Conservation (phyloP, 495 filamentous ascomycete species). For the Durotheca rogersii region DNA sequence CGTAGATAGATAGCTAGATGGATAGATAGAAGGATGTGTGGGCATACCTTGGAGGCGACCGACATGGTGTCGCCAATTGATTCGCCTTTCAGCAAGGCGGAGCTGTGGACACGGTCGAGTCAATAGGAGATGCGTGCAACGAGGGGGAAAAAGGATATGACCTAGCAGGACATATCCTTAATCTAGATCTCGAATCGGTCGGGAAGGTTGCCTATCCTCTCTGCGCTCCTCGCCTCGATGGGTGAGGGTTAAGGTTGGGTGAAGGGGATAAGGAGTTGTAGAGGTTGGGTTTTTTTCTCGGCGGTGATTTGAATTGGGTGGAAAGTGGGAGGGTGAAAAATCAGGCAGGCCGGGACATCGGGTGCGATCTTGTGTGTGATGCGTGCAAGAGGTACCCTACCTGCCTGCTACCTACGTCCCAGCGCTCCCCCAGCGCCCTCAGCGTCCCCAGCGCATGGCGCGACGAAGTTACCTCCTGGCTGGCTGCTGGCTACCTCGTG, state of each 20-base stretch:
- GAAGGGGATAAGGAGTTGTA: no score
- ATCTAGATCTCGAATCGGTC: conserved; percentile 15
- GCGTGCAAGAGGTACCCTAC: no score
- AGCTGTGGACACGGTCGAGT: conserved; percentile 35
- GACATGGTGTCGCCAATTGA: conserved; percentile 58
- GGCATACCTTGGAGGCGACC: conserved; percentile 61
- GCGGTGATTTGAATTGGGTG: conserved; percentile 9
- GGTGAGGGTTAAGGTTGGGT: background rate
- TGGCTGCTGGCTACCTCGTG: no score
- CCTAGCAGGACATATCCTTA: conserved; percentile 38
- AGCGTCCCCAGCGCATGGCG: no score
- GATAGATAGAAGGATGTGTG: no score
- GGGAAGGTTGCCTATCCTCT: conserved; percentile 1
- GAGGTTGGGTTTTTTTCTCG: conserved; percentile 8
- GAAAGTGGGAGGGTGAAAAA: conserved; percentile 6
- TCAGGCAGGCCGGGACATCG: no score
- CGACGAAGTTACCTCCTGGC: no score
- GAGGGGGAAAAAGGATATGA: conserved; percentile 34
- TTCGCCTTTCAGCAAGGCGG: conserved; percentile 52
- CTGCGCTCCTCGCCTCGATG: no score
- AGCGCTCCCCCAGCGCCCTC: no score
- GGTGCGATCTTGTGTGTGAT: no score
- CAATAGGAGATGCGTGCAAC: conserved; percentile 32
- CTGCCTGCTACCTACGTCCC: no score
- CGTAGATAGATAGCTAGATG: no score